Percentiles rank a stretch among this genome's conserved stretches.
Evolutionary conservation across 2,329 filamentous ascomycete species (phyloP).

Genomic region (Orbilia ellipsospora): DNA sequence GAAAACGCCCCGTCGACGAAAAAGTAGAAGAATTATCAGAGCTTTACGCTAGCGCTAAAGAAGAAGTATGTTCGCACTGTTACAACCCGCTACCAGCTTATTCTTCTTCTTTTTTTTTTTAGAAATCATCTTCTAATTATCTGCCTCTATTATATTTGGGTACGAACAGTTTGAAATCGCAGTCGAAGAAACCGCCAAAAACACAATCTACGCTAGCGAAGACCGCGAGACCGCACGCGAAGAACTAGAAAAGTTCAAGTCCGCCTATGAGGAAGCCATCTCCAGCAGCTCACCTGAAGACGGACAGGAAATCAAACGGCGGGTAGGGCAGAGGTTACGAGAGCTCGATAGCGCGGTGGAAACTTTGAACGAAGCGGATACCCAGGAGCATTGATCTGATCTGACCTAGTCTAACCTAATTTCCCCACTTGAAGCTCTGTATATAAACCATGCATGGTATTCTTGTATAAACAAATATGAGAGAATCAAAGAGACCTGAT

Average conservation of each 20-base stretch:
- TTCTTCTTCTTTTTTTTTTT: neutral
- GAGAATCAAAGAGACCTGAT: neutral
- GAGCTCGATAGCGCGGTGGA: conserved; percentile 68
- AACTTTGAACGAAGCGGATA: conserved; percentile 67
- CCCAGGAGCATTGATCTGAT: conserved; percentile 63
- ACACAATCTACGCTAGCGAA: conserved; percentile 69
- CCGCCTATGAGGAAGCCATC: conserved; percentile 64
- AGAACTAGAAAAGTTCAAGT: conserved; percentile 66
- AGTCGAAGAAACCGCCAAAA: conserved; percentile 65
- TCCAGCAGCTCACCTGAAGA: conserved; percentile 63
- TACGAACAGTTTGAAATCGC: conserved; percentile 65
- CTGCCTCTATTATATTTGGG: too few species aligned
- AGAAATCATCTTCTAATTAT: too few species aligned
- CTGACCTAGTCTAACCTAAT: too few species aligned
- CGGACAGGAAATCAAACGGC: conserved; percentile 66
- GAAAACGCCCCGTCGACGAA: conserved; percentile 43
- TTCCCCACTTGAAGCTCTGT: neutral
- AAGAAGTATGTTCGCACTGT: conserved; percentile 15
- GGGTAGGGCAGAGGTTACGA: conserved; percentile 67
- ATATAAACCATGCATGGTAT: conserved; percentile 11
- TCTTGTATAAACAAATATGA: neutral
- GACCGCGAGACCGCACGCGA: conserved; percentile 68
- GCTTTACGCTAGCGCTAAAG: conserved; percentile 40
- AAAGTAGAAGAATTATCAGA: conserved; percentile 47
- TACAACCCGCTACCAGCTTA: too few species aligned